phyloP scores from a whole-genome alignment of 257 asterid species.

The Rehmannia glutinosa region DNA sequence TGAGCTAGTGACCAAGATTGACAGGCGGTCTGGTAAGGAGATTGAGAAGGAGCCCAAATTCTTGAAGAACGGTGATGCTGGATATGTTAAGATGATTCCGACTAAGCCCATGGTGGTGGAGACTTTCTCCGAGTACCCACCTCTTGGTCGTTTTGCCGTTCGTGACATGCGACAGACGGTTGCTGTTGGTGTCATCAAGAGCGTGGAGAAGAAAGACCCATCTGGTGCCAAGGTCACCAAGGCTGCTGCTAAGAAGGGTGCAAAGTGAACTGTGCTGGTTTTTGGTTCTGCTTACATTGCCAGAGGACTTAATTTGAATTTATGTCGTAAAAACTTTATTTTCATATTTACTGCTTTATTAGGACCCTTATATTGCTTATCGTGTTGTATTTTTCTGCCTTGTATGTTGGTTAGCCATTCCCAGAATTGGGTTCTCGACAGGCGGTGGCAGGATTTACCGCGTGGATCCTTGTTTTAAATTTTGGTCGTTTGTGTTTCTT shows the following conservation, averaged over 20 bases:
- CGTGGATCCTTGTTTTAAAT: background rate
- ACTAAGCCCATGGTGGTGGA: slow-evolving; percentile 84
- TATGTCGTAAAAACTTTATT: background rate
- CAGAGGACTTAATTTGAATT: background rate
- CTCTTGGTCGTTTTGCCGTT: slow-evolving; percentile 68
- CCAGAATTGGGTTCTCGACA: slow-evolving; percentile 33
- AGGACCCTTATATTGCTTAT: background rate
- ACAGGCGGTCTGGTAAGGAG: slow-evolving; percentile 79
- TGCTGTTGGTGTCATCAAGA: slow-evolving; percentile 74
- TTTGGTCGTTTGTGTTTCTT: background rate
- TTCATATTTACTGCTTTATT: background rate
- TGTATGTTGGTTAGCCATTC: slow-evolving; percentile 7
- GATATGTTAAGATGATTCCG: slow-evolving; percentile 69
- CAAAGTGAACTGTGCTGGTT: slow-evolving; percentile 34
- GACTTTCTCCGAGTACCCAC: slow-evolving; percentile 57
- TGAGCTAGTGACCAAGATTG: slow-evolving; percentile 16
- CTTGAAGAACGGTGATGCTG: slow-evolving; percentile 41
- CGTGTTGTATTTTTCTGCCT: background rate
- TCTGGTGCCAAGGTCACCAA: slow-evolving; percentile 71
- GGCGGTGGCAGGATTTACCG: slow-evolving; percentile 21
- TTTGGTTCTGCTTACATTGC: background rate
- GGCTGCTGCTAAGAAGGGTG: slow-evolving; percentile 73
- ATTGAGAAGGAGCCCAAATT: slow-evolving; percentile 73
- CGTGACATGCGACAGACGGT: slow-evolving; percentile 80
- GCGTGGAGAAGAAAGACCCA: slow-evolving; percentile 72